Conservation (phyloP, 2,329 filamentous ascomycete species). For the Nothophaeocryptopus gaeumannii region DNA sequence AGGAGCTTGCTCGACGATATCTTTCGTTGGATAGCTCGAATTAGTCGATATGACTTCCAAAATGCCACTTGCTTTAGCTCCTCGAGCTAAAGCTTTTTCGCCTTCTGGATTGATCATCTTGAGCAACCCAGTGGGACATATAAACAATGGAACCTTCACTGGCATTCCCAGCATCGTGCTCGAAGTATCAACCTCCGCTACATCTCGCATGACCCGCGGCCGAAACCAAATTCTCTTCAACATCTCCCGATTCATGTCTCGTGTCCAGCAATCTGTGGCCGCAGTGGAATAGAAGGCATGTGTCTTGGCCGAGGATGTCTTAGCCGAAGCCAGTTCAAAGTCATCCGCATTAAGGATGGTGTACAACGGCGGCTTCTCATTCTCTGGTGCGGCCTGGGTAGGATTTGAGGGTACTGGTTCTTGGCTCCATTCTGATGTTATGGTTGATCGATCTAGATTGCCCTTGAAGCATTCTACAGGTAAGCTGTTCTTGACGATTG, state of each 20-base stretch:
- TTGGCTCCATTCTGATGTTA: conserved; percentile 18
- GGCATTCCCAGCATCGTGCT: conserved; percentile 24
- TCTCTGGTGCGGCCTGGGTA: conserved; percentile 19
- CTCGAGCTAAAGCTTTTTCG: conserved; percentile 35
- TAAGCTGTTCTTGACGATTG: conserved; percentile 40
- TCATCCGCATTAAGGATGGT: conserved; percentile 42
- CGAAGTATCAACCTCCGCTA: conserved; percentile 22
- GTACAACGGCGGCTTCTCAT: conserved; percentile 44
- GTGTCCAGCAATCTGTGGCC: conserved; percentile 25
- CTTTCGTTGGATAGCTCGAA: conserved; percentile 30
- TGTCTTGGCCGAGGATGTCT: conserved; percentile 22
- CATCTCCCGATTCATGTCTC: conserved; percentile 23
- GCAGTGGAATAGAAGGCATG: conserved; percentile 28
- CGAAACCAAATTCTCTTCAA: conserved; percentile 26
- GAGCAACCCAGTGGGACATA: conserved; percentile 36
- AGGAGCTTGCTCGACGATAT: conserved; percentile 28
- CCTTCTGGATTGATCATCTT: conserved; percentile 36
- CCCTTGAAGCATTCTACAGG: conserved; percentile 40
- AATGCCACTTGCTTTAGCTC: conserved; percentile 25
- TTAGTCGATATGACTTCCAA: conserved; percentile 31
- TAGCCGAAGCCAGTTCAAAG: conserved; percentile 23
- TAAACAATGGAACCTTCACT: conserved; percentile 35
- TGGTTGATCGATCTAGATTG: conserved; percentile 28
- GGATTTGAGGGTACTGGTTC: conserved; percentile 10
- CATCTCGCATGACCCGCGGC: conserved; percentile 26